These are phyloP conservation scores for Nemophila menziesii DNA, from an alignment of 257 asterid genomes.

Conservation along the genomic window DNA sequence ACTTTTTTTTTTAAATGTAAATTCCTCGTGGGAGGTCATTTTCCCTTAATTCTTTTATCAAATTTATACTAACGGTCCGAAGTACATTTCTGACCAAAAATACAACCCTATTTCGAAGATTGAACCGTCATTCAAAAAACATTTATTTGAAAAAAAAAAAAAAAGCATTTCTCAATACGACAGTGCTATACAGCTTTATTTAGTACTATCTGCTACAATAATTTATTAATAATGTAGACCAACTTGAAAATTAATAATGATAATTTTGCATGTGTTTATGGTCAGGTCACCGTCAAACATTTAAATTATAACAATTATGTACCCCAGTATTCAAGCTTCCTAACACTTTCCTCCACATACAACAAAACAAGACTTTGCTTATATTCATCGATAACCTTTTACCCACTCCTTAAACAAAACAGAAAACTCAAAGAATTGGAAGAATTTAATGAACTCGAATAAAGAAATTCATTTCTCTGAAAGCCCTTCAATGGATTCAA, in stretches of 20 bases:
- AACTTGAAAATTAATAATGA: no score
- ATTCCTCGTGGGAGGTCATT: no score
- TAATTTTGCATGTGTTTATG: no score
- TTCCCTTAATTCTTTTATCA: no score
- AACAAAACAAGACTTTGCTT: not conserved
- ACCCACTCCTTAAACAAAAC: not conserved
- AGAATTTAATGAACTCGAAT: not conserved
- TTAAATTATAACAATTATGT: no score
- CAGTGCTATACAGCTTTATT: not conserved
- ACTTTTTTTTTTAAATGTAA: no score
- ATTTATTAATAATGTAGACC: not conserved
- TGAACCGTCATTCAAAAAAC: not conserved
- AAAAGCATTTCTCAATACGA: not conserved
- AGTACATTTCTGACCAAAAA: not conserved
- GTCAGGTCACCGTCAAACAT: not conserved
- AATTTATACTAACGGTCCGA: not conserved
- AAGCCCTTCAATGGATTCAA: conserved; percentile 1
- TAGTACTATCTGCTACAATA: no score
- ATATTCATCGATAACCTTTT: no score
- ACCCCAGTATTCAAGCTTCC: not conserved
- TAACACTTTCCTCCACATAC: conserved; percentile 2
- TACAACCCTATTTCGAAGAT: not conserved
- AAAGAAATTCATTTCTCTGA: not conserved
- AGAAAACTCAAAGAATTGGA: not conserved
- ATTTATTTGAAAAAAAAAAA: not conserved